Evolutionary conservation across 106 monocot species (phyloP).

Genomic region (Apostasia shenzhenica): DNA sequence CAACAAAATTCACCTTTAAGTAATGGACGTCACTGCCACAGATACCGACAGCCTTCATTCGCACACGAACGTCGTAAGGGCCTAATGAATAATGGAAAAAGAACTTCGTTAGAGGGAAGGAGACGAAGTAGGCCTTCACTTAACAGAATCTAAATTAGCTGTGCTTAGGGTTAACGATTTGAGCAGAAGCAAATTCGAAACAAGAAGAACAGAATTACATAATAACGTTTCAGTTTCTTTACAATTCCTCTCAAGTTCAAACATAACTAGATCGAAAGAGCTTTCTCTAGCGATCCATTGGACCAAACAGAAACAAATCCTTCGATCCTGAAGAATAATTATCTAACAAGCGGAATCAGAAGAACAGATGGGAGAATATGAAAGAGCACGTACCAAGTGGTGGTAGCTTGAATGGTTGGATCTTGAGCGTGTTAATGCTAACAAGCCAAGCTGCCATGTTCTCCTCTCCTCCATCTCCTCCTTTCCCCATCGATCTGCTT

Average conservation of each 20-base stretch:
- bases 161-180: too few relatives aligned
- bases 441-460: constrained; percentile 97
- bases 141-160: too few relatives aligned
- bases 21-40: constrained; percentile 98
- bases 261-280: too few relatives aligned
- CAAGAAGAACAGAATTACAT: too few relatives aligned
- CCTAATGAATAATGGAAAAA: constrained; percentile 24
- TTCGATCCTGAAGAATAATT: too few relatives aligned
- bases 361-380: not conserved
- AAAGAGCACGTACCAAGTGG: constrained; percentile 45
- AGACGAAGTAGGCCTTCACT: not conserved
- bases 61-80: constrained; percentile 72
- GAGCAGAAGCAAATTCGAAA: too few relatives aligned
- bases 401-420: constrained; percentile 83
- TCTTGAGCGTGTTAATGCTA: constrained; percentile 71
- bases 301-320: not conserved
- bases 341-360: not conserved
- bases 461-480: constrained; percentile 41
- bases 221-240: too few relatives aligned
- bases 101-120: not conserved
- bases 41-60: constrained; percentile 97
- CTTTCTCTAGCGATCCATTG: not conserved
- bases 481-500: constrained; percentile 2
- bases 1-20: constrained; percentile 52
- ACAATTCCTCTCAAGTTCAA: too few relatives aligned